Evolutionary conservation across 148 eudicot genomes (phyloP), one percentile per base, ranked within the genome.

Genomic region (Chenopodium quinoa): DNA sequence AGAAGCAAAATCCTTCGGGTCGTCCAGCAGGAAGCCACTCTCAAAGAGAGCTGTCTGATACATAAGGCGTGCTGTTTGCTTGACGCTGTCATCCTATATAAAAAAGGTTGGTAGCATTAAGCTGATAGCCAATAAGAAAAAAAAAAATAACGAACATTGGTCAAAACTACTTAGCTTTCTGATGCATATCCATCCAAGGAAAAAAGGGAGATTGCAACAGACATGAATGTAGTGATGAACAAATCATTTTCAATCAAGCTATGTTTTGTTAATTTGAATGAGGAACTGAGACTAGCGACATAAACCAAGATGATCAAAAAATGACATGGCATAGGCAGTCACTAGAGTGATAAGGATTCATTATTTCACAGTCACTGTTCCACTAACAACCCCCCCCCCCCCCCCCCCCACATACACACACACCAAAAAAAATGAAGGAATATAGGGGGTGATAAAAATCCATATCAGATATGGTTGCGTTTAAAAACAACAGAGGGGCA

Each of bases 1-100:
- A 27, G 95, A 87, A 13, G 97, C 97, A 78, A 95, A 93, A 73
- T 93, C 97, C 88, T 96, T 92, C 20, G 99, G 94, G 78, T 96
- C 94, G 10, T 66, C 84, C 0, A 91, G 87, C 58, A 80, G 32
- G 83, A 95, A 95, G 29, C 99, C 99, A 74, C 99, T 95, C 89
- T 96, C 99, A 87, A 96, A 88, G 7, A 96, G 90, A 10, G 99
- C 99, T 54, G 95, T 93, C 76, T 93, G 99, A 87, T 95, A 95
- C 90, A 93, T 89, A 68, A 95, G 95, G 25, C 86, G 85, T 25
- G 97, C 92, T 62, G 97, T 91, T 67, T 90, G 89, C 84, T 91
- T 91, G 48, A 95, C 97, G 56, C 84, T 85, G 40, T 78, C 88
- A 83, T 90, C 97, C 99, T 92, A 91, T n/a, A 73, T 70, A 27